Evolutionary conservation across 805 yeast species (phyloP).

Genomic region (Limtongia smithiae): DNA sequence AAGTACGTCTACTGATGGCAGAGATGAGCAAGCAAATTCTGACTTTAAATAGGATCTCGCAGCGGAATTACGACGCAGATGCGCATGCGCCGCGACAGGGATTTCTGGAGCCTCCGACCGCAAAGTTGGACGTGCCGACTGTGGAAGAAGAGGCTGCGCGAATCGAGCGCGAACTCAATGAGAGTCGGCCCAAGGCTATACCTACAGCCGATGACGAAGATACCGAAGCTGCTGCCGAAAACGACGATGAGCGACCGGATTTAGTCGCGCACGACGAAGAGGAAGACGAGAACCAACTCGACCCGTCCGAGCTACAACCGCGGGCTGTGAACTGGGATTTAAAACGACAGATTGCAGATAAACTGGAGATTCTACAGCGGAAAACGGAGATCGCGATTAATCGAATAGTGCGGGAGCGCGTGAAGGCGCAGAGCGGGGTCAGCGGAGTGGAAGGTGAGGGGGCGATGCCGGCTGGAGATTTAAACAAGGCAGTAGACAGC

Average conservation of each 20-base stretch:
- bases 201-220: constrained; percentile 1
- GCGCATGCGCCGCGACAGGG: constrained; percentile 34
- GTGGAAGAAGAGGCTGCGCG: constrained; percentile 36
- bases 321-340: constrained; percentile 39
- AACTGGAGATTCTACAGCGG: constrained; percentile 40
- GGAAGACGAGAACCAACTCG: constrained; percentile 25
- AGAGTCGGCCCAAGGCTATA: constrained; percentile 30
- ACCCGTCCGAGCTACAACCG: constrained; percentile 32
- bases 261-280: constrained; percentile 34
- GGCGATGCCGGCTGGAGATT: constrained; percentile 21
- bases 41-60: constrained; percentile 7
- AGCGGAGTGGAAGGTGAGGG: constrained; percentile 2
- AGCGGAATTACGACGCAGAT: constrained; percentile 35
- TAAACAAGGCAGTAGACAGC: constrained; percentile 16
- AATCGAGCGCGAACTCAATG: constrained; percentile 34
- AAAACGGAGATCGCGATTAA: constrained; percentile 46
- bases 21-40: not conserved
- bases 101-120: constrained; percentile 31
- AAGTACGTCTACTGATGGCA: too few relatives aligned
- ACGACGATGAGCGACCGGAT: constrained; percentile 31
- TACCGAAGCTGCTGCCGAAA: constrained; percentile 9
- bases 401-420: constrained; percentile 40
- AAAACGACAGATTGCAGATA: constrained; percentile 41
- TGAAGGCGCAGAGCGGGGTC: constrained; percentile 10
- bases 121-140: constrained; percentile 16